These are phyloP conservation scores for Aspergillus saccharolyticus DNA, from an alignment of 495 filamentous ascomycete genomes.

Conservation along the genomic window DNA sequence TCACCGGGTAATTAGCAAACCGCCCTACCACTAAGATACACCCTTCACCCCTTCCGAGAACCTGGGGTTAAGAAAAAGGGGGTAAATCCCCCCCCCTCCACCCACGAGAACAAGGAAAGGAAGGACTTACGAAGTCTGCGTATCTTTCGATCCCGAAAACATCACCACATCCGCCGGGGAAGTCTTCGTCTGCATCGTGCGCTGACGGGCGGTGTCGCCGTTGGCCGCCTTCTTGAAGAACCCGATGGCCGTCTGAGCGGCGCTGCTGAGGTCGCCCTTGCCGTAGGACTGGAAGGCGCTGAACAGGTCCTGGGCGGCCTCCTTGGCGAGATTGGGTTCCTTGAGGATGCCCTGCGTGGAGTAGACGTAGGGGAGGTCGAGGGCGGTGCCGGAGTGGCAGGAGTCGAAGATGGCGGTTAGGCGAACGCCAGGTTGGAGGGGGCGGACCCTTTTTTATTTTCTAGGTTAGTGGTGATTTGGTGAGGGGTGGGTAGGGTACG, in stretches of 20 bases:
- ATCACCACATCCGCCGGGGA: constrained; percentile 95
- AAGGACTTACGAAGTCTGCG: constrained; percentile 62
- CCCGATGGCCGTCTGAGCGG: constrained; percentile 72
- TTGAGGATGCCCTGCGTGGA: constrained; percentile 90
- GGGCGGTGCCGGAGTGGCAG: constrained; percentile 92
- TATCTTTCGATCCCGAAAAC: constrained; percentile 95
- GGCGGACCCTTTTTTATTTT: constrained; percentile 48
- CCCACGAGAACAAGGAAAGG: neutral
- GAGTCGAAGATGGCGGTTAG: constrained; percentile 98
- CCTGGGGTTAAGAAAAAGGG: too few species aligned
- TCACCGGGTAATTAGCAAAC: neutral
- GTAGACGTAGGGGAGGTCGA: constrained; percentile 97
- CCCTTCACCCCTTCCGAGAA: too few species aligned
- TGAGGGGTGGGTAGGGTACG: neutral
- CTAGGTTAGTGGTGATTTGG: neutral
- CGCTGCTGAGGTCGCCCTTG: constrained; percentile 76
- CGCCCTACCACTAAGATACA: too few species aligned
- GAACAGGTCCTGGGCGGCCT: constrained; percentile 88
- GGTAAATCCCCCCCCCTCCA: too few species aligned
- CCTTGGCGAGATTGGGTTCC: constrained; percentile 95
- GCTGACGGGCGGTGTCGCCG: constrained; percentile 72
- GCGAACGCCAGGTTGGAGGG: constrained; percentile 78
- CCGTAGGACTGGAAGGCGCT: constrained; percentile 81
- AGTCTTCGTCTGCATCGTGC: constrained; percentile 80
- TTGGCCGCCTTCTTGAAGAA: constrained; percentile 89